Base-by-base conservation (phyloP, 345 rosid species). In the Acer saccharum region DNA sequence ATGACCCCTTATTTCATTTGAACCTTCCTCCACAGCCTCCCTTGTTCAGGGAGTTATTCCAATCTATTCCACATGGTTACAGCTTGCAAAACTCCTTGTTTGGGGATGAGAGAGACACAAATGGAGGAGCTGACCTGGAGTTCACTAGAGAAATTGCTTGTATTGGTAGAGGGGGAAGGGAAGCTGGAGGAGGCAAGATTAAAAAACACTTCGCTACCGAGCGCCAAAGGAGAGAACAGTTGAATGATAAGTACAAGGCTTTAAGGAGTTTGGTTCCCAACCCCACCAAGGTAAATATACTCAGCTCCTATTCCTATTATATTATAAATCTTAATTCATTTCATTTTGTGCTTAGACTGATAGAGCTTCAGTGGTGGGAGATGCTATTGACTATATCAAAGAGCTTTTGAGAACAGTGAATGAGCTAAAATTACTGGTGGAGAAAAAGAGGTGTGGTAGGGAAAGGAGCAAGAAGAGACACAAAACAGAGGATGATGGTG, bases 341-440 rank as follows among this genome's bases (percentile, higher is more conserved):
- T 25, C 2, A 29, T 3, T 67, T 64, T 43, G 58, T 43, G 46
- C 46, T 0, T 7, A 95, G 99, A 81, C 62, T 72, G 97, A 95
- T 80, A 90, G 94, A 83, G 98, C 99, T 65, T 90, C 97, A 1
- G 77, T 91, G 18, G 91, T 96, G 78, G 96, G 86, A 80, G 97
- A 92, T 74, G 97, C 97, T 17, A 92, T 91, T 2, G 86, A 82
- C 6, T 92, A 94, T 83, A 94, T 94, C 66, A 86, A 90, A 80
- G 98, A 94, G 84, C 88, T 96, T 5, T 86, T 81, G 8, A 72
- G 90, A 70, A 88, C 89, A 11, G 95, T 94, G 4, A 79, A 87
- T 21, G 97, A 92, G 85, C 97, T 92, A 27, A 90, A 90, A 81
- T 66, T 88, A 64, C 92, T 92, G n/a, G 94, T 90, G 67, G 94